Conservation (phyloP, 2,329 filamentous ascomycete species). For the Iodosphaeria phyllophila region DNA sequence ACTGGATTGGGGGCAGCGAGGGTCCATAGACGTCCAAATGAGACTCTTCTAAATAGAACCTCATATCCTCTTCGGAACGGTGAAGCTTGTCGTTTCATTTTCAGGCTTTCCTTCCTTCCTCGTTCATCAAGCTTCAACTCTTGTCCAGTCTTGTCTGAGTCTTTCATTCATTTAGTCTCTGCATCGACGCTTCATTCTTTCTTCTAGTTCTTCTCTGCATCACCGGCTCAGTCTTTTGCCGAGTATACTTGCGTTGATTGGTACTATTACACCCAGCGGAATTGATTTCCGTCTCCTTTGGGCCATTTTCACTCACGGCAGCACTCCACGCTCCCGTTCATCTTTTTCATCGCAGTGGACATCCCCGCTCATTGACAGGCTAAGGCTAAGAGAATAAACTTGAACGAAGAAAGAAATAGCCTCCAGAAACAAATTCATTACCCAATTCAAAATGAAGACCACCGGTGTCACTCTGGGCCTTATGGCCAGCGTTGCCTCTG, state of each 20-base stretch:
- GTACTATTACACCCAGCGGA: constrained; percentile 1
- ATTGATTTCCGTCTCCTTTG: neutral
- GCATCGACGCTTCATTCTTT: constrained; percentile 10
- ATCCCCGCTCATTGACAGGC: too few species aligned
- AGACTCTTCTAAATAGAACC: constrained; percentile 9
- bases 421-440: constrained; percentile 1
- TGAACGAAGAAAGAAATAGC: constrained; percentile 1
- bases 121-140: constrained; percentile 10
- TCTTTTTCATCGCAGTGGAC: too few species aligned
- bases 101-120: constrained; percentile 3
- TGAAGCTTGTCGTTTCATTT: constrained; percentile 1
- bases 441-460: constrained; percentile 12
- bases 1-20: constrained; percentile 2
- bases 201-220: constrained; percentile 6
- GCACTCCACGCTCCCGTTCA: constrained; percentile 11
- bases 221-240: constrained; percentile 8
- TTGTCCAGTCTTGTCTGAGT: constrained; percentile 14
- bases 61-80: constrained; percentile 5
- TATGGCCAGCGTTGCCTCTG: constrained; percentile 13
- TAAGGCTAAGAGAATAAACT: constrained; percentile 4
- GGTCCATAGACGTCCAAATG: constrained; percentile 3
- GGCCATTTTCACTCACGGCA: constrained; percentile 14
- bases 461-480: constrained; percentile 14
- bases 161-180: constrained; percentile 13
- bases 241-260: constrained; percentile 18